Base-by-base conservation (phyloP, 2,329 filamentous ascomycete genomes). In the Akanthomyces uredinophilus region DNA sequence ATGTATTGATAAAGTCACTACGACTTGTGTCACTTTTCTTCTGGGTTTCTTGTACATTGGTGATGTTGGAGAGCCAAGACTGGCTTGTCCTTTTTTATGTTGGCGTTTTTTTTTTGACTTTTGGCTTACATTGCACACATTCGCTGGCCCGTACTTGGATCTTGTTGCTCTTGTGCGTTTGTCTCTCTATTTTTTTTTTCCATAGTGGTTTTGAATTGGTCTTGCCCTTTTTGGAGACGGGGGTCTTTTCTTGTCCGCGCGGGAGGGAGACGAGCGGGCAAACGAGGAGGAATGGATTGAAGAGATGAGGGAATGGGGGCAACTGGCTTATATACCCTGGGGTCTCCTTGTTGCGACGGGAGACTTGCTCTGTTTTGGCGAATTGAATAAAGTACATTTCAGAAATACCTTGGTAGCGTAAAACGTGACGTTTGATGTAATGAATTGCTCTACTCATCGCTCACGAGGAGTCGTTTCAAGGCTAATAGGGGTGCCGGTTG, bases 371-470 rank as follows among this genome's bases (percentile, higher is more conserved):
- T 57, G 47, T 57, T 53, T 29, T 61, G 37, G 13, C 22, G 18
- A 59, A 44, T 43, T 44, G 46, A 59, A 32, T 51, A 18, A 51
- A 51, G 37, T 58, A 58, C 44, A 58, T 50, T 58, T 13, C 16
- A 29, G 24, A 0, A 39, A 35, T 35, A 11, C 32, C 32, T 35
- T 10, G 10, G 2, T 35, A 2, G 7, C 10, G n/a, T n/a, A n/a
- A n/a, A n/a, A n/a, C 11, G 32, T 35, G 7, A 35, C 10, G 32
- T 11, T 8, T 8, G 32, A 3, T 35, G 32, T 35, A 35, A 11
- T 35, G 10, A 35, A 35, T n/a, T n/a, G n/a, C n/a, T n/a, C n/a
- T n/a, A n/a, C n/a, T n/a, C n/a, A n/a, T n/a, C n/a, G n/a, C n/a
- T n/a, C n/a, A n/a, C n/a, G n/a, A n/a, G n/a, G n/a, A n/a, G n/a